A percentile compares a stretch with the other conserved stretches of the same genome.
Evolutionary conservation across 345 rosid species (phyloP).

Genomic region (Lenwebbia sp.): DNA sequence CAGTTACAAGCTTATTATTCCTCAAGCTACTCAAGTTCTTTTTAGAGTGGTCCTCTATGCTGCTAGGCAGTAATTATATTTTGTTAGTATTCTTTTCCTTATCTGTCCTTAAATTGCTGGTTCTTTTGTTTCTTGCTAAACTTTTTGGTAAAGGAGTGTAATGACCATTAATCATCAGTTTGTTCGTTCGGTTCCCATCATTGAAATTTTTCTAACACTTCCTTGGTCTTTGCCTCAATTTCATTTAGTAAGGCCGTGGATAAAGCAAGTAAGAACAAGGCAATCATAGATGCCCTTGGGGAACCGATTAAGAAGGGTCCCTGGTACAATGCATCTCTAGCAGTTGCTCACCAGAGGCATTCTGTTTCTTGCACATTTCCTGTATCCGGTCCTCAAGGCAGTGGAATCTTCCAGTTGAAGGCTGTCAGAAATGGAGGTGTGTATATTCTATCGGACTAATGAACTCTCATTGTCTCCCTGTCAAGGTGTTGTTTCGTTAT

Average conservation of each 20-base stretch:
- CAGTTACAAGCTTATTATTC: background rate
- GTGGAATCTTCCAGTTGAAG: constrained; percentile 72
- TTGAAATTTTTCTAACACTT: background rate
- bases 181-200: background rate
- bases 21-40: background rate
- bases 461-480: background rate
- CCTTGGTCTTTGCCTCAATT: constrained; percentile 1
- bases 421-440: constrained; percentile 75
- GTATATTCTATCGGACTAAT: background rate
- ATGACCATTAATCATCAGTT: background rate
- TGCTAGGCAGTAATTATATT: background rate
- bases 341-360: constrained; percentile 78
- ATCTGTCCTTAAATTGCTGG: background rate
- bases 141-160: background rate
- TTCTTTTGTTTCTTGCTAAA: background rate
- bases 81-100: background rate
- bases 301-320: constrained; percentile 90
- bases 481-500: background rate
- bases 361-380: constrained; percentile 96
- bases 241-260: constrained; percentile 78
- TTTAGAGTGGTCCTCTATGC: background rate
- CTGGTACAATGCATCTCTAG: constrained; percentile 95
- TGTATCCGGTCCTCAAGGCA: constrained; percentile 64
- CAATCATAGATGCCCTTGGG: constrained; percentile 69
- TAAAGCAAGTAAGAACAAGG: constrained; percentile 62